A percentile compares a stretch with the other conserved stretches of the same genome.
These are phyloP conservation scores for Microdochium trichocladiopsis DNA, from an alignment of 2,329 filamentous ascomycete species.

Conservation along the genomic window DNA sequence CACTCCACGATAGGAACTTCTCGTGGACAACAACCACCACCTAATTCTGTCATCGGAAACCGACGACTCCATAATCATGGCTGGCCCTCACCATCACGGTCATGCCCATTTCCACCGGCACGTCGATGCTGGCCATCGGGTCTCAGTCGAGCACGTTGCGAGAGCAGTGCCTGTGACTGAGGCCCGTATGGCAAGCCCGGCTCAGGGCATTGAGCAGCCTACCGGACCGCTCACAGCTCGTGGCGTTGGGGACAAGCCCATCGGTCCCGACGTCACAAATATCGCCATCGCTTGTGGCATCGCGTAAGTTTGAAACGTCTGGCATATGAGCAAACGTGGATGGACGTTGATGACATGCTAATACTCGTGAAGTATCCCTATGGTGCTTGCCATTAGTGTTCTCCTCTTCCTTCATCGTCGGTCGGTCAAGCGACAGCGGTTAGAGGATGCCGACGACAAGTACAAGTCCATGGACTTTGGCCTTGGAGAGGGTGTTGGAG, in stretches of 20 bases:
- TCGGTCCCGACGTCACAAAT: constrained; percentile 45
- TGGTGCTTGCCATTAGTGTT: constrained; percentile 58
- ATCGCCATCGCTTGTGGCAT: constrained; percentile 63
- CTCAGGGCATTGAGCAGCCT: constrained; percentile 6
- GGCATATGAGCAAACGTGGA: constrained; percentile 12
- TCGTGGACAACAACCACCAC: not conserved
- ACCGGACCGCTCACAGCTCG: constrained; percentile 14
- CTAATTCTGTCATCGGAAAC: not conserved
- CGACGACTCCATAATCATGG: constrained; percentile 5
- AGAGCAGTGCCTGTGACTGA: not conserved
- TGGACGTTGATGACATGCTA: too few relatives aligned
- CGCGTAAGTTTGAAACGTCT: constrained; percentile 46
- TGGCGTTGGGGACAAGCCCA: constrained; percentile 53
- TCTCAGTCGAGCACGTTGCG: not conserved
- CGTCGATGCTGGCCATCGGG: constrained; percentile 13
- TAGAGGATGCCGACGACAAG: constrained; percentile 79
- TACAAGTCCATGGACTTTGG: constrained; percentile 93
- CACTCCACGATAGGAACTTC: not conserved
- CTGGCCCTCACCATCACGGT: constrained; percentile 2
- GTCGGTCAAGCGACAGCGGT: constrained; percentile 61
- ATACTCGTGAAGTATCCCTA: constrained; percentile 82
- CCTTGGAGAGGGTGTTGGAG: constrained; percentile 44
- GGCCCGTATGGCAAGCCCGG: not conserved
- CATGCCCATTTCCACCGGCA: constrained; percentile 8
- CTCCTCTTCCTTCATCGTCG: constrained; percentile 74